Percentiles rank a stretch among this genome's conserved stretches.
Evolutionary conservation across 495 filamentous ascomycete genomes (phyloP).

Genomic region (Talaromyces borbonicus): DNA sequence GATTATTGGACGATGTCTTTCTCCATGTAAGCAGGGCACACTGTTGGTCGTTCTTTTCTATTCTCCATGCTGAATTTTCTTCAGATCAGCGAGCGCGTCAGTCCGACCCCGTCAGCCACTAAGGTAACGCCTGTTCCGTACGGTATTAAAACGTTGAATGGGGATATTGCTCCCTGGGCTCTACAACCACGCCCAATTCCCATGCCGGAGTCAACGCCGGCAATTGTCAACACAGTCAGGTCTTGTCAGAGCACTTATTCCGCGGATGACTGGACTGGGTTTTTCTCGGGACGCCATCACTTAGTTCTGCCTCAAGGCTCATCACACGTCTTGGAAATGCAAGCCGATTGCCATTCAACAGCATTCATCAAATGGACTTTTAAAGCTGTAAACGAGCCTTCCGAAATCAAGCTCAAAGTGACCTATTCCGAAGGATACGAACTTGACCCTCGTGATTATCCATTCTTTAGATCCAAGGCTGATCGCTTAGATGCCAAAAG

Average conservation of each 20-base stretch:
- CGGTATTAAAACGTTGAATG: constrained; percentile 23
- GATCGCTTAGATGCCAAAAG: constrained; percentile 22
- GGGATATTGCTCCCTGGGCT: constrained; percentile 27
- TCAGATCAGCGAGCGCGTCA: constrained; percentile 29
- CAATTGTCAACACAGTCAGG: constrained; percentile 14
- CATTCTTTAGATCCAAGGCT: constrained; percentile 27
- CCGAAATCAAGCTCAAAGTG: constrained; percentile 18
- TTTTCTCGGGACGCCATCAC: constrained; percentile 4
- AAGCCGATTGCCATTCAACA: constrained; percentile 27
- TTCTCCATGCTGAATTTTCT: not conserved
- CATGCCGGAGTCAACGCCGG: constrained; percentile 19
- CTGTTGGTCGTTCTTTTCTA: no score
- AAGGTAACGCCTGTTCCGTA: constrained; percentile 15
- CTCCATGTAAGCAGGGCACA: constrained; percentile 33
- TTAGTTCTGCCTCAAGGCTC: constrained; percentile 15
- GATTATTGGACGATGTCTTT: constrained; percentile 27
- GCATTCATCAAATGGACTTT: constrained; percentile 27
- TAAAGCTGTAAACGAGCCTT: constrained; percentile 9
- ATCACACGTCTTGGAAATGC: constrained; percentile 22
- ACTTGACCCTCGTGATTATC: constrained; percentile 26
- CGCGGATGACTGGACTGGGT: constrained; percentile 14
- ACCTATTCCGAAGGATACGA: constrained; percentile 34
- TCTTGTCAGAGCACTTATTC: constrained; percentile 14
- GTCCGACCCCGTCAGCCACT: constrained; percentile 4
- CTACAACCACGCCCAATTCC: constrained; percentile 23